phyloP scores from a whole-genome alignment of 371 early-diverging fungal genomes.

The Phascolomyces articulosus region DNA sequence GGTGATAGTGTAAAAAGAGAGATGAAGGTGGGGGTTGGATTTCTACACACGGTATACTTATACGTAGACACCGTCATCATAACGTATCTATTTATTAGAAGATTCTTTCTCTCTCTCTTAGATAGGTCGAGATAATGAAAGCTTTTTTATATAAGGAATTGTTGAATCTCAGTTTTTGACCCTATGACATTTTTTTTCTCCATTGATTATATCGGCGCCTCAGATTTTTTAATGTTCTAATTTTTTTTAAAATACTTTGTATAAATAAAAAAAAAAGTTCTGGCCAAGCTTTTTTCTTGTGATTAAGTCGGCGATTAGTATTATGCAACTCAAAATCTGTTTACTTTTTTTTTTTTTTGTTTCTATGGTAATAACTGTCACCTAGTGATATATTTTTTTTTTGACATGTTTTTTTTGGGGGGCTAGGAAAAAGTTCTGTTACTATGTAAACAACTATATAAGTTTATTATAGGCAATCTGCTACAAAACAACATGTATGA shows the following conservation, averaged over 20 bases:
- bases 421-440: too few species aligned
- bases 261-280: neutral
- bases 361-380: too few species aligned
- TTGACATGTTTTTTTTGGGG: too few species aligned
- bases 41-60: too few species aligned
- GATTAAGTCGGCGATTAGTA: slow-evolving; percentile 5
- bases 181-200: neutral
- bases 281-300: neutral
- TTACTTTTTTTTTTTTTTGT: neutral
- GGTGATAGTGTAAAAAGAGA: neutral
- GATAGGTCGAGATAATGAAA: too few species aligned
- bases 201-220: neutral
- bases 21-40: neutral
- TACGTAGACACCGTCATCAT: too few species aligned
- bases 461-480: too few species aligned
- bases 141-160: too few species aligned
- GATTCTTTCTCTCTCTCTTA: neutral
- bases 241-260: neutral
- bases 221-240: neutral
- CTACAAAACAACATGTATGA: too few species aligned
- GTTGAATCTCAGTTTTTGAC: neutral
- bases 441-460: neutral
- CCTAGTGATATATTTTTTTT: too few species aligned
- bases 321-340: neutral
- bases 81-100: too few species aligned